Conservation (phyloP, 2,329 filamentous ascomycete genomes). For the Ophiostoma ulmi region DNA sequence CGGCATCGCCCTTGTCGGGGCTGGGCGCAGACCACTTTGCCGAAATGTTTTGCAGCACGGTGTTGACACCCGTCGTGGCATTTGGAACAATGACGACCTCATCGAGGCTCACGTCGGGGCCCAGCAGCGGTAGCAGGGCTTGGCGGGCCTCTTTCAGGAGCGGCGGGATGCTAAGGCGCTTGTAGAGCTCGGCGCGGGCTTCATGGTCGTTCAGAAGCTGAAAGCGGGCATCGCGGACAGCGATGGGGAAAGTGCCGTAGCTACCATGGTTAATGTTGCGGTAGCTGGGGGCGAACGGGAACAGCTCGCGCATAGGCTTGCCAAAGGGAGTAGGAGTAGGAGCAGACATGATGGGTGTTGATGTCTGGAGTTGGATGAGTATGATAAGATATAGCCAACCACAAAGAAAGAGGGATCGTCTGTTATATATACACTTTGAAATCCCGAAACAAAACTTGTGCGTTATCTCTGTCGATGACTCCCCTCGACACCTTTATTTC, state of each 20-base stretch:
- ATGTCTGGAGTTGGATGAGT: not conserved
- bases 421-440: not conserved
- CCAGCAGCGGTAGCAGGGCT: conserved; percentile 55
- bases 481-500: not conserved
- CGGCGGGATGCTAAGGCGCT: conserved; percentile 53
- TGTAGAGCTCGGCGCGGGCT: conserved; percentile 59
- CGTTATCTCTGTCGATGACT: not conserved
- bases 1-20: conserved; percentile 49
- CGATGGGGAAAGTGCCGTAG: conserved; percentile 60
- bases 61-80: conserved; percentile 64
- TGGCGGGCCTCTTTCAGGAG: conserved; percentile 54
- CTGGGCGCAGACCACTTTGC: conserved; percentile 22
- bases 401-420: not conserved
- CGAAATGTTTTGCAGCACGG: conserved; percentile 59
- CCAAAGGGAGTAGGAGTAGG: conserved; percentile 24
- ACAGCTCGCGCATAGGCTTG: conserved; percentile 33
- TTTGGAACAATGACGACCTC: conserved; percentile 66
- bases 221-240: conserved; percentile 50
- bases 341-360: not conserved
- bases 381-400: not conserved
- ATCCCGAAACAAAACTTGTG: not conserved
- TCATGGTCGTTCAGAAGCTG: conserved; percentile 54
- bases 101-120: conserved; percentile 38
- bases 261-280: conserved; percentile 47
- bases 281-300: conserved; percentile 34